These are phyloP conservation scores for Elsinoe necatrix DNA, from an alignment of 2,329 filamentous ascomycete genomes.

Conservation along the genomic window DNA sequence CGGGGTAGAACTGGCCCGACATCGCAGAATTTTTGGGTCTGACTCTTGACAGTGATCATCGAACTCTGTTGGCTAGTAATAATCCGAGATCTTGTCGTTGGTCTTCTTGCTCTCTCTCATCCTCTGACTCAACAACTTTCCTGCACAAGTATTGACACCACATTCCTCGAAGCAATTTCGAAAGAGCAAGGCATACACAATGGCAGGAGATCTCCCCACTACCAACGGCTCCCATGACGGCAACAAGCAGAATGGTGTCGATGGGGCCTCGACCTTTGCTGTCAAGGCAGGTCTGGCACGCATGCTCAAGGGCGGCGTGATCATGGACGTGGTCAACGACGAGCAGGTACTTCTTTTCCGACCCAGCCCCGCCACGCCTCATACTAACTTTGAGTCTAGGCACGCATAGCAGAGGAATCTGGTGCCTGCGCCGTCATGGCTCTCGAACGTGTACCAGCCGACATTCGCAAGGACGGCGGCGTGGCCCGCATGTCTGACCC, in stretches of 20 bases:
- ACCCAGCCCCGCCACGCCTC: slow-evolving; percentile 1
- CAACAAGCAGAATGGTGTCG: slow-evolving; percentile 24
- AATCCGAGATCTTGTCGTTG: not conserved
- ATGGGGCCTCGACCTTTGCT: slow-evolving; percentile 54
- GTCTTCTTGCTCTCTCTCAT: not conserved
- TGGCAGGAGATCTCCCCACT: slow-evolving; percentile 43
- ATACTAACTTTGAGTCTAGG: slow-evolving; percentile 43
- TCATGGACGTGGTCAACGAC: slow-evolving; percentile 96
- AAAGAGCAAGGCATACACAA: slow-evolving; percentile 21
- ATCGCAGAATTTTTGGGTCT: slow-evolving; percentile 11
- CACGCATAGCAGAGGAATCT: slow-evolving; percentile 93
- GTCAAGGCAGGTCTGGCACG: slow-evolving; percentile 93
- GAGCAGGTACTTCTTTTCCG: slow-evolving; percentile 51
- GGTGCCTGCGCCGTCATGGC: slow-evolving; percentile 97
- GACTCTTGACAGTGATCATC: not conserved
- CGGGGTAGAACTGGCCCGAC: slow-evolving; percentile 5
- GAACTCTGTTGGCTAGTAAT: not conserved
- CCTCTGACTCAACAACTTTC: not conserved
- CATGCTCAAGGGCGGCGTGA: slow-evolving; percentile 98
- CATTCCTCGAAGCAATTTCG: not conserved
- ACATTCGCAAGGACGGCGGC: slow-evolving; percentile 86
- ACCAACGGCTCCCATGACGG: slow-evolving; percentile 34
- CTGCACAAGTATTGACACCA: too few species aligned
- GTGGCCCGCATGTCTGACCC: slow-evolving; percentile 97
- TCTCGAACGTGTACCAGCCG: slow-evolving; percentile 90